phyloP scores from a whole-genome alignment of 2,329 filamentous ascomycete species.

The Alternaria arbusti region DNA sequence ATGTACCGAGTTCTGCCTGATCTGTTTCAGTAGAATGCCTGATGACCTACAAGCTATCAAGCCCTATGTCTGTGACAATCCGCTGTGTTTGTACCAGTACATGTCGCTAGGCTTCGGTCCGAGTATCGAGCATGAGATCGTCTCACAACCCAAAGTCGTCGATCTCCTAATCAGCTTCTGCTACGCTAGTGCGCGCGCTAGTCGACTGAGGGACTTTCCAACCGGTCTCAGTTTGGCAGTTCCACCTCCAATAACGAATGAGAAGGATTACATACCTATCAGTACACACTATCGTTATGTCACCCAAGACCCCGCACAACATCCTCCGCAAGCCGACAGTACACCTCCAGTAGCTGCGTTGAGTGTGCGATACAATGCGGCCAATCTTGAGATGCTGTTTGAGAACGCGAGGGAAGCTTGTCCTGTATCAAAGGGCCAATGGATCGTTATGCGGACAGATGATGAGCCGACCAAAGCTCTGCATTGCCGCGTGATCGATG shows the following conservation, averaged over 20 bases:
- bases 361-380: slow-evolving; percentile 42
- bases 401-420: slow-evolving; percentile 29
- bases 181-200: slow-evolving; percentile 62
- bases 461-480: slow-evolving; percentile 28
- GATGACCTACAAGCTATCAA: slow-evolving; percentile 73
- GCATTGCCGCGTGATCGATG: slow-evolving; percentile 60
- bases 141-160: slow-evolving; percentile 79
- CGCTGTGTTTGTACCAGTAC: slow-evolving; percentile 86
- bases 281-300: background rate
- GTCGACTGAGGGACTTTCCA: slow-evolving; percentile 61
- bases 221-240: slow-evolving; percentile 63
- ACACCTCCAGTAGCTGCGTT: background rate
- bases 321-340: background rate
- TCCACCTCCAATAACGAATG: slow-evolving; percentile 45
- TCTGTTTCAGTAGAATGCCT: slow-evolving; percentile 75
- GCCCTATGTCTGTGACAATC: slow-evolving; percentile 74
- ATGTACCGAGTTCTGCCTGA: slow-evolving; percentile 86
- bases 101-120: slow-evolving; percentile 85
- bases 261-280: slow-evolving; percentile 16
- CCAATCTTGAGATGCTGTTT: slow-evolving; percentile 53
- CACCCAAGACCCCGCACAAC: background rate
- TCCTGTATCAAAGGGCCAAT: slow-evolving; percentile 57
- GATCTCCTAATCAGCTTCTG: slow-evolving; percentile 86
- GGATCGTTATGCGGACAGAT: slow-evolving; percentile 54
- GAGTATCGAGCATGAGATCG: slow-evolving; percentile 83